Percentiles rank a stretch among this genome's conserved stretches.
Evolutionary conservation across 2,329 filamentous ascomycete genomes (phyloP).

Genomic region (Aspergillus ochraceoroseus): DNA sequence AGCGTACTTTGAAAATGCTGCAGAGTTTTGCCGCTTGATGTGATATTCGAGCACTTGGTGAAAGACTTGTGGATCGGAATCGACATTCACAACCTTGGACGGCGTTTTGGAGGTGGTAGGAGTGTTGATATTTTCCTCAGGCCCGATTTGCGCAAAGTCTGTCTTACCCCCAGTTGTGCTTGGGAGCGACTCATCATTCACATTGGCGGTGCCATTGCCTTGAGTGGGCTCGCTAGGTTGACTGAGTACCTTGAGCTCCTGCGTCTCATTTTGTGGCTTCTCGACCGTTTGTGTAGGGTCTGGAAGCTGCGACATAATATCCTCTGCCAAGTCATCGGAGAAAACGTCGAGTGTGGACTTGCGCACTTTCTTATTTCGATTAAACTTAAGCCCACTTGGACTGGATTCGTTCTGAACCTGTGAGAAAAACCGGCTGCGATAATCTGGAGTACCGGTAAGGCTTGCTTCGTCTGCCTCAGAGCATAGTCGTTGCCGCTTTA

Average conservation of each 20-base stretch:
- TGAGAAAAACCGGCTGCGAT: constrained; percentile 49
- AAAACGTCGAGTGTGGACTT: constrained; percentile 48
- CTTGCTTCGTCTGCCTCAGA: constrained; percentile 42
- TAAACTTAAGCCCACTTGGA: constrained; percentile 37
- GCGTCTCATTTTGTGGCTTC: neutral
- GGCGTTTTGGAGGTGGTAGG: constrained; percentile 1
- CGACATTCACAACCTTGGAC: constrained; percentile 13
- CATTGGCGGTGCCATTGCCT: neutral
- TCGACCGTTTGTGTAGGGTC: constrained; percentile 27
- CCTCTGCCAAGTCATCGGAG: constrained; percentile 51
- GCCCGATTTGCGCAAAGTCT: neutral
- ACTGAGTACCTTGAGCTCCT: no score
- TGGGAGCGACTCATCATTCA: no score
- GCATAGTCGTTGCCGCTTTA: constrained; percentile 51
- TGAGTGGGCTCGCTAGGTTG: no score
- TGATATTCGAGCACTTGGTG: constrained; percentile 36
- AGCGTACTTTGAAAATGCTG: constrained; percentile 35
- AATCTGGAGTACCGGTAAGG: constrained; percentile 30
- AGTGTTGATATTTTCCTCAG: neutral
- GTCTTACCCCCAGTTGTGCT: neutral
- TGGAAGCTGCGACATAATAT: constrained; percentile 46
- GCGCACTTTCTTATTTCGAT: constrained; percentile 40
- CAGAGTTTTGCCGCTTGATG: constrained; percentile 35
- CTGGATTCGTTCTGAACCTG: constrained; percentile 32
- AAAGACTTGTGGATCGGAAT: constrained; percentile 26